Percentiles rank a stretch among this genome's conserved stretches.
phyloP scores from a whole-genome alignment of 2,329 filamentous ascomycete species.

The Paracamarosporium sp. region DNA sequence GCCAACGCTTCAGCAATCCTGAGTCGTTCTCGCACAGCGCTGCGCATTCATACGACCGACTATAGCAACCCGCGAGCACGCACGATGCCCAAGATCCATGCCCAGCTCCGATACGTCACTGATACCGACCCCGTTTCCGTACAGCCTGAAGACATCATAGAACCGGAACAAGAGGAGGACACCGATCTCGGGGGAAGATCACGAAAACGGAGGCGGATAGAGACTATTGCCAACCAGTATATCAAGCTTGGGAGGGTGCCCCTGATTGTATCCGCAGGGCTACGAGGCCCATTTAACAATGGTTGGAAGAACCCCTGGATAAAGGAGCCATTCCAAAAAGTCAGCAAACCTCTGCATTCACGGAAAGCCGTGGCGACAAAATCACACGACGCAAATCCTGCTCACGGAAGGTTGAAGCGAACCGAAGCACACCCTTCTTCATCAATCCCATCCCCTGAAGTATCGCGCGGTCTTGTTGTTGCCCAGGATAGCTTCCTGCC shows the following conservation, averaged over 20 bases:
- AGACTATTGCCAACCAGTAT: constrained; percentile 65
- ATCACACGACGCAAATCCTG: neutral
- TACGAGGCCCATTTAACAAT: constrained; percentile 67
- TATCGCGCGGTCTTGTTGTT: neutral
- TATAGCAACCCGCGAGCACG: neutral
- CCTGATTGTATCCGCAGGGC: constrained; percentile 64
- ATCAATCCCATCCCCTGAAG: constrained; percentile 8
- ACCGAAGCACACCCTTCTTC: neutral
- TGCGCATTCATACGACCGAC: neutral
- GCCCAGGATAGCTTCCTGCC: neutral
- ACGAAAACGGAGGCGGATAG: constrained; percentile 63
- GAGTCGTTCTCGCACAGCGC: neutral
- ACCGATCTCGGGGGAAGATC: constrained; percentile 63
- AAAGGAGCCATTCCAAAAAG: constrained; percentile 8
- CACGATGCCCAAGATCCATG: constrained; percentile 25
- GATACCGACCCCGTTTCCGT: constrained; percentile 25
- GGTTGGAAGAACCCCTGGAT: constrained; percentile 47
- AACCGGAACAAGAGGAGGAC: constrained; percentile 54
- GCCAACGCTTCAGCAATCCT: neutral
- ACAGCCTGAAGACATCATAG: constrained; percentile 52
- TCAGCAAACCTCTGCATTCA: neutral
- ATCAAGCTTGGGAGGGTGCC: constrained; percentile 61
- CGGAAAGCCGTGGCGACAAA: neutral
- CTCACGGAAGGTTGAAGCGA: neutral
- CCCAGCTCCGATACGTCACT: constrained; percentile 32